Evolutionary conservation across 2,329 filamentous ascomycete genomes (phyloP), one percentile per base, ranked within the genome.

Genomic region (Exophiala xenobiotica): DNA sequence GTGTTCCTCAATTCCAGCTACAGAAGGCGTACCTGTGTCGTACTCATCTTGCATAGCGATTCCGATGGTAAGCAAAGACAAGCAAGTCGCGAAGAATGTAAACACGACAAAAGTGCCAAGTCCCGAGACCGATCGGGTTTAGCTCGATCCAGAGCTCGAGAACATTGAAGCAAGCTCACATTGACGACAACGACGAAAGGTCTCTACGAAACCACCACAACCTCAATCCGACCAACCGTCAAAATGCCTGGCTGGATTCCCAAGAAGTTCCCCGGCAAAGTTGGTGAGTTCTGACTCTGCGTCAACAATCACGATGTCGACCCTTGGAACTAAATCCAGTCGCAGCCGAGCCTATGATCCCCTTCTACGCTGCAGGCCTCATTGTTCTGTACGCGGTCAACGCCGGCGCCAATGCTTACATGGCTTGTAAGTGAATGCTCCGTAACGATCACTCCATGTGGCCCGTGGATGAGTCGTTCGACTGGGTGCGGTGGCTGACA

Each of bases 381-480:
- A 77, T 96, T 72, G 86, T 99, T 71, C 81, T 88, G 70, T 96
- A 95, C 78, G 93, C 91, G 68, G 78, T 96, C 78, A 96, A 95
- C 81, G 82, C 88, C 59, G 81, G 86, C 64, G 86, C 90, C 70
- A 87, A 80, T 71, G 76, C 82, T 65, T 81, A 95, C 78, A 84
- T 86, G 77, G 77, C 82, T 71, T 82, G 92, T 97, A 83, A 73
- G 83, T 81, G 39, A 39, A 22, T 3, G n/a, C 2, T 20, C 29
- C 24, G 22, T 42, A n/a, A n/a, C n/a, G n/a, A n/a, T n/a, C n/a
- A n/a, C n/a, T n/a, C n/a, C n/a, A n/a, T n/a, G n/a, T n/a, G n/a
- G n/a, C n/a, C n/a, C n/a, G n/a, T n/a, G n/a, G n/a, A n/a, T n/a
- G n/a, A n/a, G n/a, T n/a, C n/a, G n/a, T n/a, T n/a, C n/a, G n/a